Base-by-base conservation (phyloP, 148 eudicot species). In the Pouteria glomerata region DNA sequence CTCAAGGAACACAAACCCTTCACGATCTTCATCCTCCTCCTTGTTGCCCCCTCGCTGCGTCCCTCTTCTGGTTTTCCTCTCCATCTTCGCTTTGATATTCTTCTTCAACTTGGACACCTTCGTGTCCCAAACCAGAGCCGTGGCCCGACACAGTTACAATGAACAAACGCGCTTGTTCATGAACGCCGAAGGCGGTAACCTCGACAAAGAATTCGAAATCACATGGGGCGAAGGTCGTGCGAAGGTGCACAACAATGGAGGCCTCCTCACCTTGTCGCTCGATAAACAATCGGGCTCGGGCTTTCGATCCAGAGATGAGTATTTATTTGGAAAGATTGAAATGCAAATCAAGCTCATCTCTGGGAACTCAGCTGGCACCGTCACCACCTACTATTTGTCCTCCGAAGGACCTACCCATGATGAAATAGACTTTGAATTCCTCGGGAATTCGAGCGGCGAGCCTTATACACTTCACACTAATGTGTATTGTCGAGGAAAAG, bases 401-500 rank as follows among this genome's bases (percentile, higher is more conserved):
- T 74, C 77, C 6, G 72, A 67, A 16, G 77, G 77, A 0, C 50
- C 71, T 6, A 59, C 44, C 30, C 77, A 74, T 48, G 77, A 74
- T 37, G 77, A 74, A 63, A 66, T 74, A 2, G 77, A 74, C 44
- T 74, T 74, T 44, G 77, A 74, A 35, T 74, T 74, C 27, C n/a
- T 74, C 2, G 77, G 77, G 0, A 74, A 74, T 35, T 67, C 77
- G 14, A 74, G 77, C 44, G 77, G 77, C 21, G 60, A 74, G 8
- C 77, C 77, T 37, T 74, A 74, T 23, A 74, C 77, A 21, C 59
- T 74, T 0, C 77, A 74, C 64, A 74, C 77, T 4, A 74, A 74
- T 29, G 72, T 74, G 33, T 74, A 29, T 26, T 21, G 72, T 29
- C 59, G 68, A 24, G 77, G 77, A 1, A 74, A 74, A 56, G 77